Base-by-base conservation (phyloP, 495 filamentous ascomycete species). In the Hyaloscypha variabilis region DNA sequence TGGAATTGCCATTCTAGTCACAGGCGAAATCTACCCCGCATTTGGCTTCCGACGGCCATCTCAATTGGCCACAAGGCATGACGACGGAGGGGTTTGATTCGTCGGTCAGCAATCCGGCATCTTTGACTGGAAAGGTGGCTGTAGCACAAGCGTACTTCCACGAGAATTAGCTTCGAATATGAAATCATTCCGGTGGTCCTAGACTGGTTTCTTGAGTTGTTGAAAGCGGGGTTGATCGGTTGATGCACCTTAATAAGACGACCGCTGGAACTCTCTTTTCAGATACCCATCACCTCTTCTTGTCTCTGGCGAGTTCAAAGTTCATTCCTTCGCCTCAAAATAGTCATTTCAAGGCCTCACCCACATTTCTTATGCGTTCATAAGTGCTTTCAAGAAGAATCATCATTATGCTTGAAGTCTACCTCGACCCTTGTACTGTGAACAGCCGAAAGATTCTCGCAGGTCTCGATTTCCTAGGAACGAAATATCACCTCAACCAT, bases 361-460 rank as follows among this genome's bases (percentile, higher is more conserved):
- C 31, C n/a, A n/a, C n/a, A n/a, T n/a, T n/a, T n/a, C n/a, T n/a
- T n/a, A n/a, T n/a, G n/a, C n/a, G n/a, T n/a, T n/a, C n/a, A n/a
- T n/a, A n/a, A n/a, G n/a, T n/a, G n/a, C n/a, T n/a, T n/a, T n/a
- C n/a, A 13, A 46, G 39, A 14, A 17, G 17, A 46, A 4, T 46
- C 0, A 50, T 67, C 76, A 17, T 52, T 59, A 73, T 73, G 56
- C 65, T 77, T 6, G 66, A 76, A 70, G 63, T 77, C 58, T 77
- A 76, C 58, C 69, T 72, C 53, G 75, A 77, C 55, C 74, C 75
- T 3, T 75, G 71, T 66, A 76, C 74, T 13, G 62, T 75, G 57
- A 77, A 77, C 60, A 65, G 69, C 53, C 70, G 75, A 24, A 77
- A 77, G 58, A 69, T 76, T 2, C 66, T 77, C 2, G 74, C 75